Conservation (phyloP, 202 grass and related monocot species). For the Setaria italica region DNA sequence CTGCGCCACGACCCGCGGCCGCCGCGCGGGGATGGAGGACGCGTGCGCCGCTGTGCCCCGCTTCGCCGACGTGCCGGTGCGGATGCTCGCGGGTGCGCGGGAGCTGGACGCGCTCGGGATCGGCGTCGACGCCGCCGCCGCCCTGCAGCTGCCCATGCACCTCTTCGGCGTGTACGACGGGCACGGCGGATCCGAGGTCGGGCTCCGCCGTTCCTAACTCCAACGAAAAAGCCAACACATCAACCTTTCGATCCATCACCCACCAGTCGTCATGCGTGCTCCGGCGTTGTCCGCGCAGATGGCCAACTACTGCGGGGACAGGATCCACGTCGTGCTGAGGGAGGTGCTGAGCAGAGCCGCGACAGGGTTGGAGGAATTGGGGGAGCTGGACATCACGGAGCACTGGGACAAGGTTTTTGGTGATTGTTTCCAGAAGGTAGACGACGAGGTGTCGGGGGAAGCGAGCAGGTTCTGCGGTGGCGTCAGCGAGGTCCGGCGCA, state of each 20-base stretch:
- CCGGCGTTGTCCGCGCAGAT: constrained; percentile 45
- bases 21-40: constrained; percentile 59
- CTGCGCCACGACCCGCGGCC: constrained; percentile 49
- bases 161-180: constrained; percentile 84
- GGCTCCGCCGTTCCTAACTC: background rate
- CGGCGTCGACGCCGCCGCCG: constrained; percentile 39
- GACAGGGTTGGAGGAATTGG: constrained; percentile 18
- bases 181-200: constrained; percentile 69
- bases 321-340: constrained; percentile 63
- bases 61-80: constrained; percentile 61
- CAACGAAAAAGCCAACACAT: background rate
- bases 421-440: constrained; percentile 66
- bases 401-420: constrained; percentile 64
- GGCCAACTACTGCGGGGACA: constrained; percentile 64
- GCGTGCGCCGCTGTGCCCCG: constrained; percentile 50
- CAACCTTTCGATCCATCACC: background rate
- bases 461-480: constrained; percentile 14
- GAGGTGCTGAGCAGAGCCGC: constrained; percentile 45
- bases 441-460: constrained; percentile 61
- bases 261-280: background rate
- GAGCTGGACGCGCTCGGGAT: constrained; percentile 43
- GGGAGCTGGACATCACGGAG: constrained; percentile 51
- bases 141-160: constrained; percentile 52
- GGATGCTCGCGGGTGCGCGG: constrained; percentile 51
- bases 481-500: background rate